Percentiles rank a stretch among this genome's conserved stretches.
Conservation (phyloP, 768 basidiomycete genomes). For the Clitopilus hobsonii region DNA sequence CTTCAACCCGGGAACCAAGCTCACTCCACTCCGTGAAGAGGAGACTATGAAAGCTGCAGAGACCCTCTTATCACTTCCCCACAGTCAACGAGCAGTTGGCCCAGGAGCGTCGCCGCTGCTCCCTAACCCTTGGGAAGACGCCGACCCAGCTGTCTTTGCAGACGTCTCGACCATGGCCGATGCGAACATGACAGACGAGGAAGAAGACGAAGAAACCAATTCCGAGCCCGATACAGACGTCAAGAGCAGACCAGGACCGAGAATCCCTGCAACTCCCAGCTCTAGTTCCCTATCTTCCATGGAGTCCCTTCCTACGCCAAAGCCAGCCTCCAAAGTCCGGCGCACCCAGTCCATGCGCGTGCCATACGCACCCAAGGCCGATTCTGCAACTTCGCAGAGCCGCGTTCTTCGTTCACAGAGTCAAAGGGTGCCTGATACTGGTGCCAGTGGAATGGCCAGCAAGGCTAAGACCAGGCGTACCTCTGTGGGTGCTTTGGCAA, state of each 20-base stretch:
- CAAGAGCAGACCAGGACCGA: not conserved
- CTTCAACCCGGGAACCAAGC: constrained; percentile 6
- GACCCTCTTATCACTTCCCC: not conserved
- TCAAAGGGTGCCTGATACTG: not conserved
- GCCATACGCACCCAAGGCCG: not conserved
- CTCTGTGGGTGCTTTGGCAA: not conserved
- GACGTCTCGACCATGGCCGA: not conserved
- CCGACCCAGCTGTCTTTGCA: not conserved
- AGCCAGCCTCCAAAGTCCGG: not conserved
- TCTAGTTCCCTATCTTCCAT: not conserved
- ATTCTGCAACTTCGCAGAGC: not conserved
- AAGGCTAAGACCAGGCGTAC: not conserved
- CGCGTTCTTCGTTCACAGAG: not conserved
- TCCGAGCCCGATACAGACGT: not conserved
- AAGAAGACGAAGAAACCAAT: not conserved
- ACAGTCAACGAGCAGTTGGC: too few species aligned
- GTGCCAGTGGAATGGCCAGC: not conserved
- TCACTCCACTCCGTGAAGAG: not conserved
- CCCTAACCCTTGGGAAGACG: not conserved
- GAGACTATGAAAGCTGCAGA: not conserved
- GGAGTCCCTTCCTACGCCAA: not conserved
- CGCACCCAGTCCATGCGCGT: not conserved
- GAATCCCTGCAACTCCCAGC: not conserved
- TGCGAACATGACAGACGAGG: not conserved
- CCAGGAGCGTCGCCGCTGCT: not conserved